These are phyloP conservation scores for Psilocybe azurescens DNA, from an alignment of 768 basidiomycete species.

Conservation along the genomic window DNA sequence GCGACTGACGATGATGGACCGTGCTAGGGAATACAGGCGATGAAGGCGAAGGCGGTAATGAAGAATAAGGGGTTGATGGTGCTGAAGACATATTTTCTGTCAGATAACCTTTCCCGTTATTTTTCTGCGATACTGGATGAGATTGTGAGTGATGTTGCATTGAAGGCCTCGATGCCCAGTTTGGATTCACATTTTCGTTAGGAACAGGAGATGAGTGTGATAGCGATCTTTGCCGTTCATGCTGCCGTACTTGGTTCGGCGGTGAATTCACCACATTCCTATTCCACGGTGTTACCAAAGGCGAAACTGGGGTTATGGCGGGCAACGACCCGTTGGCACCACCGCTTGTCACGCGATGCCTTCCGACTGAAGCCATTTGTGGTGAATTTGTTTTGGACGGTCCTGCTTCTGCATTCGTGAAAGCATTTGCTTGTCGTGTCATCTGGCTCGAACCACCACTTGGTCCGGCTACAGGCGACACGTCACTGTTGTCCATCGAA, in stretches of 20 bases:
- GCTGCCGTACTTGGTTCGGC: not conserved
- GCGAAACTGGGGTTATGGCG: not conserved
- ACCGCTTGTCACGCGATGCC: conserved; percentile 3
- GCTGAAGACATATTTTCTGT: conserved; percentile 10
- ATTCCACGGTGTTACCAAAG: not conserved
- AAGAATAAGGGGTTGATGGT: conserved; percentile 6
- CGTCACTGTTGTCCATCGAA: not conserved
- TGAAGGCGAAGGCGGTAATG: conserved; percentile 17
- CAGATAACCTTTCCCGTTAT: conserved; percentile 7
- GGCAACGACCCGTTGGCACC: not conserved
- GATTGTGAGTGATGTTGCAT: not conserved
- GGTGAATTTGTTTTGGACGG: conserved; percentile 9
- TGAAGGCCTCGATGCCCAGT: not conserved
- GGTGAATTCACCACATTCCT: not conserved
- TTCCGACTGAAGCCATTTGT: not conserved
- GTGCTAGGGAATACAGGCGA: conserved; percentile 4
- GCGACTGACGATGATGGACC: not conserved
- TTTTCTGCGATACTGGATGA: not conserved
- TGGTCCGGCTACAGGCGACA: not conserved
- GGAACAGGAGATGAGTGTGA: conserved; percentile 13
- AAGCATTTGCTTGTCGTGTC: conserved; percentile 9
- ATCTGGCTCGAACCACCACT: conserved; percentile 1
- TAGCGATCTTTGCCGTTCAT: conserved; percentile 5
- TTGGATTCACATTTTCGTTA: not conserved
- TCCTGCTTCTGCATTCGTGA: conserved; percentile 14